Evolutionary conservation across 1,284 basidiomycete genomes (phyloP).

Genomic region (Tilletia walkeri): DNA sequence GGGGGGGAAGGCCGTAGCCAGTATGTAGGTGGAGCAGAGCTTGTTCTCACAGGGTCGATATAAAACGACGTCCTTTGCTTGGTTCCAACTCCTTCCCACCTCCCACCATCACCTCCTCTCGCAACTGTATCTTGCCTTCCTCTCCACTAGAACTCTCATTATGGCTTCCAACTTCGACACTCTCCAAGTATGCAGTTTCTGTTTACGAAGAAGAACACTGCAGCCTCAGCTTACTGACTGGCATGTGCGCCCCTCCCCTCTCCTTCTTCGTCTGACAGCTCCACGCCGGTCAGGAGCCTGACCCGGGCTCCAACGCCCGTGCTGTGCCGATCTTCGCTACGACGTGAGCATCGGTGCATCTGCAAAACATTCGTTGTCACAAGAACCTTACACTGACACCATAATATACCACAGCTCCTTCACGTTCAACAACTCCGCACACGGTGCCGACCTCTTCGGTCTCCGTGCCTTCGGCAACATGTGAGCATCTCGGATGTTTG

Average conservation of each 20-base stretch:
- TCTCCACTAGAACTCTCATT: neutral
- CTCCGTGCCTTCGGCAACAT: slow-evolving; percentile 67
- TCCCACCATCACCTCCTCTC: neutral
- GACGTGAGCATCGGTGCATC: slow-evolving; percentile 22
- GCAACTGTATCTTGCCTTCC: neutral
- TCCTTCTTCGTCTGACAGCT: slow-evolving; percentile 60
- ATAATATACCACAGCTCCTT: slow-evolving; percentile 58
- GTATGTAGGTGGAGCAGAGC: too few relatives aligned
- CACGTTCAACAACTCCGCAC: slow-evolving; percentile 58
- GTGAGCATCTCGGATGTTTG: slow-evolving; percentile 23
- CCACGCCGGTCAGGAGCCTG: slow-evolving; percentile 74
- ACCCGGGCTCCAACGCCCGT: slow-evolving; percentile 70
- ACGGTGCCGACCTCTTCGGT: slow-evolving; percentile 79
- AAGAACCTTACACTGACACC: too few relatives aligned
- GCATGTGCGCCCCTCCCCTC: neutral
- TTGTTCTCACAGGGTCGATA: too few relatives aligned
- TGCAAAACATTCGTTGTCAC: too few relatives aligned
- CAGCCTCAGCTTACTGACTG: too few relatives aligned
- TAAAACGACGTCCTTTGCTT: too few relatives aligned
- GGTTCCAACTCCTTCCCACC: neutral
- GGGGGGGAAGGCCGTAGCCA: too few relatives aligned
- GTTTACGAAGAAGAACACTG: neutral
- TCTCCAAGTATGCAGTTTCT: slow-evolving; percentile 33
- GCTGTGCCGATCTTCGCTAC: slow-evolving; percentile 74
- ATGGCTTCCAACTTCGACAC: slow-evolving; percentile 52